phyloP scores from a whole-genome alignment of 2,329 filamentous ascomycete genomes.

The Calonectria pseudoreteaudii region DNA sequence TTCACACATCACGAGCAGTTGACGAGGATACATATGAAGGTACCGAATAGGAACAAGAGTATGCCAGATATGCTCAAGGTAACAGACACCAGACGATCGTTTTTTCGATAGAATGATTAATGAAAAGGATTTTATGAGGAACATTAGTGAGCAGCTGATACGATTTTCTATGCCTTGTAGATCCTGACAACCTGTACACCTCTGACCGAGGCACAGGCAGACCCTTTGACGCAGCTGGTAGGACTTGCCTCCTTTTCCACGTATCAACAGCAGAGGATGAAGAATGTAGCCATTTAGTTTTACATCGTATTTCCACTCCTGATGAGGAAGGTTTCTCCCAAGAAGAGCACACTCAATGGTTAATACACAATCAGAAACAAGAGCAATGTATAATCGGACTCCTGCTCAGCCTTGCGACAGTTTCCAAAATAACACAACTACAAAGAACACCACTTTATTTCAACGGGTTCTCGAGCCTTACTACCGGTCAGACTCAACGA shows the following conservation, averaged over 20 bases:
- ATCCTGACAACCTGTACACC: too few species aligned
- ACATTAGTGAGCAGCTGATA: too few species aligned
- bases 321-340: too few species aligned
- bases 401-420: too few species aligned
- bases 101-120: neutral
- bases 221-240: too few species aligned
- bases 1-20: neutral
- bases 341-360: neutral
- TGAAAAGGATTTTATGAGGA: neutral
- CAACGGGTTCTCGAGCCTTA: neutral
- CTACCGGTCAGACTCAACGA: neutral
- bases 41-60: neutral
- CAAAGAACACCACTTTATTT: neutral
- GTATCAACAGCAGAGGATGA: too few species aligned
- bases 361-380: neutral
- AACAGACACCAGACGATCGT: neutral
- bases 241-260: too few species aligned
- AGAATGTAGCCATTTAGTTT: too few species aligned
- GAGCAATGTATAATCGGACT: neutral
- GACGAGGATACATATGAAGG: neutral
- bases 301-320: too few species aligned
- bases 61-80: neutral
- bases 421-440: neutral
- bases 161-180: too few species aligned
- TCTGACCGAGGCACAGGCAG: too few species aligned